Evolutionary conservation across 2,329 filamentous ascomycete species (phyloP), one percentile per base, ranked within the genome.

Genomic region (Scleromitrula shiraiana): DNA sequence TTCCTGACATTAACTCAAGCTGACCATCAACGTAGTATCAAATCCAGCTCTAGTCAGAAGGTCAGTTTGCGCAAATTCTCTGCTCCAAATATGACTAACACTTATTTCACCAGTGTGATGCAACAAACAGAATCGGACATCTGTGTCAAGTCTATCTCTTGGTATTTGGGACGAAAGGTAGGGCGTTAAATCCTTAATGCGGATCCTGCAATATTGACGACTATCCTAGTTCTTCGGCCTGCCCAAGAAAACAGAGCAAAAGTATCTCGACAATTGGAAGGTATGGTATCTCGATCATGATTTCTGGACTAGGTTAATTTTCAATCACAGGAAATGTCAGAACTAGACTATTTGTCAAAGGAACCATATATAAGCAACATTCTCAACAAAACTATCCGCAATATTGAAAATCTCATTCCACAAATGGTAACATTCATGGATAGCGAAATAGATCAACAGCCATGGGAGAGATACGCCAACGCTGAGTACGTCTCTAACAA

Each of bases 401-500:
- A 64, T 48, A 63, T 73, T 5, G 65, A 73, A 51, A 60, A 64
- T 6, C 67, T 71, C 15, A 67, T 76, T 9, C 73, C 75, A 4
- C 74, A 77, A 45, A 62, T 85, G 27, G 70, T 83, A 32, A 78
- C 77, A 1, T 82, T 80, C 56, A 72, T 71, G 30, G 67, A 71
- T 7, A 80, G 77, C 15, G 65, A 72, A 2, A 76, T 84, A 20
- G 80, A 85, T 57, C 77, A 82, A 51, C 70, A 72, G 56, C 67
- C 68, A 2, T 84, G 81, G 80, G 81, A 85, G 59, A 72, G 77
- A 27, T 65, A 62, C n/a, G 71, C 67, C 15, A 63, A 69, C 8
- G 66, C 75, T 1, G 63, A 64, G 2, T 62, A 69, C 8, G 59
- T 67, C 4, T 71, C 73, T 14, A 55, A 65, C 2, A 63, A 66